Evolutionary conservation across 2,329 filamentous ascomycete genomes (phyloP).

Genomic region (Sphaerulina musiva): DNA sequence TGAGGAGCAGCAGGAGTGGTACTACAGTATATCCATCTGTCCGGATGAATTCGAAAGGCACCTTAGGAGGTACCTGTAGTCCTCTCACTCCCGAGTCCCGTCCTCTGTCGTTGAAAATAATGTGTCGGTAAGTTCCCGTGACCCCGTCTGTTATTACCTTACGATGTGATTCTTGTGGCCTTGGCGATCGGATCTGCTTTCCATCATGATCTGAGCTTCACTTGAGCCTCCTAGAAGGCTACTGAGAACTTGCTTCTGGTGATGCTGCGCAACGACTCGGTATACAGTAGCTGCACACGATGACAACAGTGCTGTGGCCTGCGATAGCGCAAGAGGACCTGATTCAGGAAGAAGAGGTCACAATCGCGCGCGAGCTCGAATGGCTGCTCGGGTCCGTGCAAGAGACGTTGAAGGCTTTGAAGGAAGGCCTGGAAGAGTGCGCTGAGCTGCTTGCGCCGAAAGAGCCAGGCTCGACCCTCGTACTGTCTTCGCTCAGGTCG

Average conservation of each 20-base stretch:
- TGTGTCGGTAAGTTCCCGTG: no score
- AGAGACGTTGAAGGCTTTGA: conserved; percentile 55
- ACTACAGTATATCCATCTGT: no score
- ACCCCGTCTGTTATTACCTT: no score
- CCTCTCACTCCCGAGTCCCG: no score
- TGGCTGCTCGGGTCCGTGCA: conserved; percentile 58
- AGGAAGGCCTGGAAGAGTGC: conserved; percentile 77
- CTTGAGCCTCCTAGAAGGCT: no score
- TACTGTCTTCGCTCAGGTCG: conserved; percentile 77
- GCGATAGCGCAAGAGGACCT: conserved; percentile 48
- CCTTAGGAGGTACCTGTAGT: no score
- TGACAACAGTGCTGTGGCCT: conserved; percentile 59
- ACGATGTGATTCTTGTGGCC: no score
- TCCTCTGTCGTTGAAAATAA: no score
- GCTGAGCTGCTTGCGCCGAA: conserved; percentile 76
- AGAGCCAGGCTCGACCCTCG: conserved; percentile 80
- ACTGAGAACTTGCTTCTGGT: neutral
- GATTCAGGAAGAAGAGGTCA: conserved; percentile 47
- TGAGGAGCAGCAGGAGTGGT: no score
- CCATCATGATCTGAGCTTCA: no score
- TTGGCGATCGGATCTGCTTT: no score
- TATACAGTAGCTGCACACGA: conserved; percentile 28
- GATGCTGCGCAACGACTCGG: neutral
- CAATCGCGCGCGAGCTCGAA: conserved; percentile 53
- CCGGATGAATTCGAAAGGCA: no score